Percentiles rank a stretch among this genome's conserved stretches.
Conservation (phyloP, 495 filamentous ascomycete genomes). For the Aspergillus leporis region DNA sequence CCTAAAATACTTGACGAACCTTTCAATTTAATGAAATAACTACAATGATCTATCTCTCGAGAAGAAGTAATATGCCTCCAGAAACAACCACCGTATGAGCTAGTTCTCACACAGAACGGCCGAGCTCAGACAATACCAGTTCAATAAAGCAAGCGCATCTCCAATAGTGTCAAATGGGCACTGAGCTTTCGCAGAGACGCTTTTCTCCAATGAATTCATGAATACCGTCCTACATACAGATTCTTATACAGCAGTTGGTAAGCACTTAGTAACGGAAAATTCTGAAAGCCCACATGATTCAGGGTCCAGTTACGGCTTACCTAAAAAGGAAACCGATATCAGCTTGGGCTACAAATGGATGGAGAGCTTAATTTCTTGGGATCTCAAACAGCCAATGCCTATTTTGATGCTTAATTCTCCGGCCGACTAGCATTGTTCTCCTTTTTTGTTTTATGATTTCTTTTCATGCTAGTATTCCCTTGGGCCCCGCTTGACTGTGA, state of each 20-base stretch:
- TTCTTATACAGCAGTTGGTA: background rate
- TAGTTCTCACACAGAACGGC: background rate
- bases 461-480: background rate
- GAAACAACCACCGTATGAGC: background rate
- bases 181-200: background rate
- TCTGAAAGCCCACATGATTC: slow-evolving; percentile 16
- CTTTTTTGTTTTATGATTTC: background rate
- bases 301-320: slow-evolving; percentile 17
- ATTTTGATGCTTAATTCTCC: background rate
- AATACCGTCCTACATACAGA: background rate
- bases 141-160: background rate
- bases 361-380: slow-evolving; percentile 8
- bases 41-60: background rate
- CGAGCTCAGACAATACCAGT: background rate
- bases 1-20: too few species aligned
- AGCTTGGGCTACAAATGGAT: background rate
- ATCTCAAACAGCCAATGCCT: slow-evolving; percentile 1
- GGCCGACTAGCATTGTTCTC: background rate
- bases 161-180: background rate
- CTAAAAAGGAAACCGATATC: slow-evolving; percentile 6
- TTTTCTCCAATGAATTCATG: background rate
- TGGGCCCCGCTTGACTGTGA: background rate
- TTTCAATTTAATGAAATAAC: background rate
- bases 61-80: background rate
- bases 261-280: slow-evolving; percentile 10